A percentile compares a stretch with the other conserved stretches of the same genome.
Evolutionary conservation across 192 early-diverging fungal genomes (phyloP).

Genomic region (Coemansia pectinata): DNA sequence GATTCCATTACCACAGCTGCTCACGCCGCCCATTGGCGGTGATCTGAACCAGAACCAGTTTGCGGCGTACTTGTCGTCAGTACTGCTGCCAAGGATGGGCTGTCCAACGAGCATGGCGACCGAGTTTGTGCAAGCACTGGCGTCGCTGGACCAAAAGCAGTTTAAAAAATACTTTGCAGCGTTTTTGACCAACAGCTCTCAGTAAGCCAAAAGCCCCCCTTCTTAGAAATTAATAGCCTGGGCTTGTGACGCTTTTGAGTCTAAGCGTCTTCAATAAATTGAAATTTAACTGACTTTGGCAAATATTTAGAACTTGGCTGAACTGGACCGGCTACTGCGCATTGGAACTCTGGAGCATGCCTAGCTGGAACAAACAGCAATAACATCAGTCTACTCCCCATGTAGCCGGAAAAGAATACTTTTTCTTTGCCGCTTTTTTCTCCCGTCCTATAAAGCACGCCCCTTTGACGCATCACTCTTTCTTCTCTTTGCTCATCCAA

Average conservation of each 20-base stretch:
- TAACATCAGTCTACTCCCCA: too few species aligned
- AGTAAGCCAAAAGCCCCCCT: background rate
- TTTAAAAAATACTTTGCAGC: slow-evolving; percentile 70
- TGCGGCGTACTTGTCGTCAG: slow-evolving; percentile 36
- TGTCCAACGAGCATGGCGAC: slow-evolving; percentile 66
- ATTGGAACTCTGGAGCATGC: too few species aligned
- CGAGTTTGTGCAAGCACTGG: slow-evolving; percentile 75
- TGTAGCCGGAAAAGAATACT: background rate
- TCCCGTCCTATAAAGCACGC: background rate
- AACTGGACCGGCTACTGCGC: background rate
- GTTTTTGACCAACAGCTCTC: slow-evolving; percentile 28
- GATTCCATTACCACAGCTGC: slow-evolving; percentile 32
- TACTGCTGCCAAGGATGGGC: slow-evolving; percentile 40
- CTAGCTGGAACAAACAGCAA: too few species aligned
- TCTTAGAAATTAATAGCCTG: too few species aligned
- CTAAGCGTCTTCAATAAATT: too few species aligned
- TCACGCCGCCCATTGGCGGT: slow-evolving; percentile 32
- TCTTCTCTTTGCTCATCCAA: slow-evolving; percentile 13
- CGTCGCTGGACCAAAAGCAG: slow-evolving; percentile 63
- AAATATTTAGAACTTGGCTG: background rate
- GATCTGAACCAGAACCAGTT: slow-evolving; percentile 47
- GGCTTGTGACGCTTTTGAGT: too few species aligned
- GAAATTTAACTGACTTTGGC: too few species aligned
- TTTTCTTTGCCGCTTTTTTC: background rate
- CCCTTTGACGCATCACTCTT: background rate